A percentile compares a stretch with the other conserved stretches of the same genome.
These are phyloP conservation scores for Peziza echinospora DNA, from an alignment of 495 filamentous ascomycete species.

Conservation along the genomic window DNA sequence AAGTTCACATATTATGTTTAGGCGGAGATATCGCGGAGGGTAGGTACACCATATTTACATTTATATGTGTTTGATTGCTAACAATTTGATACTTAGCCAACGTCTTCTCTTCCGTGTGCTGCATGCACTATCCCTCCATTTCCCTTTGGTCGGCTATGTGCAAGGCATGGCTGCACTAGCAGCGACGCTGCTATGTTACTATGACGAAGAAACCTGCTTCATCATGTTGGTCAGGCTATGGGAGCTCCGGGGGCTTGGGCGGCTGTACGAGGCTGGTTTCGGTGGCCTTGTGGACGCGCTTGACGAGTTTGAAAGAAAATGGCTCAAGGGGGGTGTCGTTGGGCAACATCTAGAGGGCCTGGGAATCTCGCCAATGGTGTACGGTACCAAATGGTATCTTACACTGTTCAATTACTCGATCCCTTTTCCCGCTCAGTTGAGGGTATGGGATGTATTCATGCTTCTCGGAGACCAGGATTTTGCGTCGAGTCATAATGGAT, in stretches of 20 bases:
- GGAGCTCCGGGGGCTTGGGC: conserved; percentile 66
- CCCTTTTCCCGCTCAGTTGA: conserved; percentile 88
- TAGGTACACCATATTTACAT: not conserved
- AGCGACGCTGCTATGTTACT: conserved; percentile 87
- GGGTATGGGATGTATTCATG: conserved; percentile 98
- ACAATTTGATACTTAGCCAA: no score
- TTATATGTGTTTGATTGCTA: no score
- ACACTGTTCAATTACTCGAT: conserved; percentile 96
- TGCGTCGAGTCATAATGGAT: no score
- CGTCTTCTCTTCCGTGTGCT: conserved; percentile 81
- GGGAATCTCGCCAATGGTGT: conserved; percentile 65
- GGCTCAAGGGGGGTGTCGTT: conserved; percentile 58
- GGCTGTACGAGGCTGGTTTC: conserved; percentile 69
- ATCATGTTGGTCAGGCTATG: conserved; percentile 87
- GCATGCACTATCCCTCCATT: conserved; percentile 76
- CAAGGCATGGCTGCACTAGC: conserved; percentile 94
- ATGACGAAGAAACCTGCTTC: conserved; percentile 82
- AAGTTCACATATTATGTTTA: conserved; percentile 93
- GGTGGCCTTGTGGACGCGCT: conserved; percentile 70
- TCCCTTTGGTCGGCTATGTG: conserved; percentile 82
- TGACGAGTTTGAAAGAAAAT: conserved; percentile 67
- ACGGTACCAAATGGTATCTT: conserved; percentile 92
- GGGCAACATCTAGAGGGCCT: conserved; percentile 46
- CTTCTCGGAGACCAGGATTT: conserved; percentile 55
- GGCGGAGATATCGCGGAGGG: conserved; percentile 69